Conservation (phyloP, 2,329 filamentous ascomycete species). For the Diatrype stigma region DNA sequence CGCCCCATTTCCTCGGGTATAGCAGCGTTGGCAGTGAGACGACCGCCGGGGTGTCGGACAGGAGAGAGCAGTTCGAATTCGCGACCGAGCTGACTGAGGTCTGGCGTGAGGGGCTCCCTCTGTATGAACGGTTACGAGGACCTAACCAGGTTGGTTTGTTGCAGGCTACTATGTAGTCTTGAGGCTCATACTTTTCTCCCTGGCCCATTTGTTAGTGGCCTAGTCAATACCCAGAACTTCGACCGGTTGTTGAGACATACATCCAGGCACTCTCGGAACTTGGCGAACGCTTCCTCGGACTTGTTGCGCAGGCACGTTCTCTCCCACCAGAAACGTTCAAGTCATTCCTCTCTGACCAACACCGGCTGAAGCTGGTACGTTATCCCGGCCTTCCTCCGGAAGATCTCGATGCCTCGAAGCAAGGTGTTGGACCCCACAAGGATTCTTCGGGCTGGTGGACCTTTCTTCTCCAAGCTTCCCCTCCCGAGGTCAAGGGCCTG, state of each 20-base stretch:
- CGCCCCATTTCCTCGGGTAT: slow-evolving; percentile 59
- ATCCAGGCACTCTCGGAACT: slow-evolving; percentile 46
- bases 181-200: slow-evolving; percentile 1
- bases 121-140: slow-evolving; percentile 41
- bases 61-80: slow-evolving; percentile 57
- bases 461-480: slow-evolving; percentile 57
- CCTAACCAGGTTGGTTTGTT: slow-evolving; percentile 40
- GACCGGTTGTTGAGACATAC: slow-evolving; percentile 40
- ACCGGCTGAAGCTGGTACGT: slow-evolving; percentile 55
- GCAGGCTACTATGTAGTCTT: not conserved
- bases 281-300: slow-evolving; percentile 49
- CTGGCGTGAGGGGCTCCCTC: slow-evolving; percentile 28
- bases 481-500: slow-evolving; percentile 43
- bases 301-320: slow-evolving; percentile 51
- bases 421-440: slow-evolving; percentile 60
- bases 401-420: slow-evolving; percentile 20
- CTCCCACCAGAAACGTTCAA: slow-evolving; percentile 46
- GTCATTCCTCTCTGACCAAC: slow-evolving; percentile 51
- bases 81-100: slow-evolving; percentile 47
- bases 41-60: slow-evolving; percentile 48
- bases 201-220: slow-evolving; percentile 35
- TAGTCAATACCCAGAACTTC: slow-evolving; percentile 28
- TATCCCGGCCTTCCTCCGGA: slow-evolving; percentile 37
- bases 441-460: slow-evolving; percentile 63
- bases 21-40: slow-evolving; percentile 51